Percentiles rank a stretch among this genome's conserved stretches.
phyloP scores from a whole-genome alignment of 2,329 filamentous ascomycete species.

The Hypoxylon sp. region DNA sequence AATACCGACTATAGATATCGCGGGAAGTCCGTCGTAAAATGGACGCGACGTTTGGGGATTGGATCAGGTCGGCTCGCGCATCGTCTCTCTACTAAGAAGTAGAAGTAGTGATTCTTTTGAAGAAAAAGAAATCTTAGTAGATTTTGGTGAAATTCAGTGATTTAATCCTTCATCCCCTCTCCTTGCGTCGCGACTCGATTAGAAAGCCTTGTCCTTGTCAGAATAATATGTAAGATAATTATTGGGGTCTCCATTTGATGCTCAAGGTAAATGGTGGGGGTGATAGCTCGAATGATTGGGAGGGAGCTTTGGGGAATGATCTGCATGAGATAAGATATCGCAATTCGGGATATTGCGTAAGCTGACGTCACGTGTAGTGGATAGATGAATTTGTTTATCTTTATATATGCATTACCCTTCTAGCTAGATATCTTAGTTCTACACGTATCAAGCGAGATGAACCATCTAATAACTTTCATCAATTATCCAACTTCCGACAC shows the following conservation, averaged over 20 bases:
- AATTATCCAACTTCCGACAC: constrained; percentile 28
- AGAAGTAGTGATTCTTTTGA: too few relatives aligned
- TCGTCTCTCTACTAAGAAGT: constrained; percentile 25
- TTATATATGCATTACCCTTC: neutral
- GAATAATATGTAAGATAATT: neutral
- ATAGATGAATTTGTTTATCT: constrained; percentile 12
- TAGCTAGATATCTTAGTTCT: too few relatives aligned
- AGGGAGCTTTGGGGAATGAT: constrained; percentile 4
- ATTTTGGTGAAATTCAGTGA: too few relatives aligned
- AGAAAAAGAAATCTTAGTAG: too few relatives aligned
- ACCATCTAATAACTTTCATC: too few relatives aligned
- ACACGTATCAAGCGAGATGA: too few relatives aligned
- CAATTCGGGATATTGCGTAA: too few relatives aligned
- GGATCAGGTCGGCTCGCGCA: constrained; percentile 25
- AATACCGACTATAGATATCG: too few relatives aligned
- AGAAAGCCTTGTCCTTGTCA: neutral
- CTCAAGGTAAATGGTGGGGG: neutral
- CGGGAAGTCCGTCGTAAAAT: constrained; percentile 15
- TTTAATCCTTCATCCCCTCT: neutral
- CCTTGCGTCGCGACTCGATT: neutral
- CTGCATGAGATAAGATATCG: constrained; percentile 4
- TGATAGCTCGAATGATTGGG: too few relatives aligned
- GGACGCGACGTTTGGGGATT: constrained; percentile 24
- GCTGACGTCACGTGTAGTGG: constrained; percentile 29
- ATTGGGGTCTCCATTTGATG: too few relatives aligned